Evolutionary conservation across 768 basidiomycete species (phyloP).

Genomic region (Kwoniella mangroviensis): DNA sequence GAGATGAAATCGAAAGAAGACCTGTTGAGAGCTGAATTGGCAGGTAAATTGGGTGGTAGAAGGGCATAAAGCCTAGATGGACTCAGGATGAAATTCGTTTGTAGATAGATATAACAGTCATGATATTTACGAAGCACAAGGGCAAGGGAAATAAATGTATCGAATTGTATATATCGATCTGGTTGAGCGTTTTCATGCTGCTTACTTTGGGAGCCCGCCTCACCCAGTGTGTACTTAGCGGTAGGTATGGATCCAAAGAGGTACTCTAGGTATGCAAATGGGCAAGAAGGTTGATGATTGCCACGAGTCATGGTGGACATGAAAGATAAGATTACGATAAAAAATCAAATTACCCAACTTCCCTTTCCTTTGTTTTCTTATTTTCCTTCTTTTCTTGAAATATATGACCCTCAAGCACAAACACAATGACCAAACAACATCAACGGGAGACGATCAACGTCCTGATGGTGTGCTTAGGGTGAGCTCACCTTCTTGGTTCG

Average conservation of each 20-base stretch:
- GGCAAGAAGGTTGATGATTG: too few relatives aligned
- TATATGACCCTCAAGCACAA: neutral
- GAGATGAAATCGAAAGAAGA: conserved; percentile 78
- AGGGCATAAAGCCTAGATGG: conserved; percentile 13
- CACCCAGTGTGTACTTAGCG: too few relatives aligned
- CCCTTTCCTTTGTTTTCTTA: too few relatives aligned
- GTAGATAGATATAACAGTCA: neutral
- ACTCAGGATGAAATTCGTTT: too few relatives aligned
- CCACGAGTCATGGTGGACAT: neutral
- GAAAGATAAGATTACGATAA: neutral
- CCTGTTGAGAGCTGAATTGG: conserved; percentile 85
- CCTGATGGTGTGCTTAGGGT: conserved; percentile 57
- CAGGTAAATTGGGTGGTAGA: conserved; percentile 45
- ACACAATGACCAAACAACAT: conserved; percentile 12
- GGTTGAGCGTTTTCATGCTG: neutral
- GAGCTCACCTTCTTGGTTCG: conserved; percentile 8
- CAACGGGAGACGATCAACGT: conserved; percentile 41
- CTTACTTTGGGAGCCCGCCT: too few relatives aligned
- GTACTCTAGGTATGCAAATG: too few relatives aligned
- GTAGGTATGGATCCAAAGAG: too few relatives aligned
- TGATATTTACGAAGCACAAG: neutral
- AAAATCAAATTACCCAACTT: too few relatives aligned
- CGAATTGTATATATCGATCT: neutral
- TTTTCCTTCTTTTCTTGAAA: too few relatives aligned
- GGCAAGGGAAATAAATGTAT: neutral